These are phyloP conservation scores for Penicillium coffeae DNA, from an alignment of 495 filamentous ascomycete species.

Conservation along the genomic window DNA sequence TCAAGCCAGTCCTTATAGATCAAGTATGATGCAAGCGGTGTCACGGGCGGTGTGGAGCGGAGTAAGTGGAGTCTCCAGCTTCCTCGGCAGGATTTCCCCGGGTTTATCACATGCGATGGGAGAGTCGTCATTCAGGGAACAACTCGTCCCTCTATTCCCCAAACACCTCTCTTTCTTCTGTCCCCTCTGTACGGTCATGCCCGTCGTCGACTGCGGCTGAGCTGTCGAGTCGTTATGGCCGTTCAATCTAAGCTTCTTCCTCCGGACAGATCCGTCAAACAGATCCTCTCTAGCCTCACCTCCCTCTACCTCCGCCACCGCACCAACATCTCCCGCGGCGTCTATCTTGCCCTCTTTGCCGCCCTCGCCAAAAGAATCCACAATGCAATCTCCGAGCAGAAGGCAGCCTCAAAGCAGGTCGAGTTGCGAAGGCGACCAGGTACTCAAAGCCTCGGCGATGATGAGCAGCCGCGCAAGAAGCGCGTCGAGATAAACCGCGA, in stretches of 20 bases:
- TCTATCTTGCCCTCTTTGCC: slow-evolving; percentile 88
- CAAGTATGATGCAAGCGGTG: too few relatives aligned
- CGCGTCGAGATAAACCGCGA: slow-evolving; percentile 85
- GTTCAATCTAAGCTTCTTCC: slow-evolving; percentile 73
- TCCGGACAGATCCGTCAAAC: slow-evolving; percentile 68
- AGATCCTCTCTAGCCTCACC: slow-evolving; percentile 68
- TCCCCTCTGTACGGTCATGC: slow-evolving; percentile 25
- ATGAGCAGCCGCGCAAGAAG: slow-evolving; percentile 62
- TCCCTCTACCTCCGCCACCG: slow-evolving; percentile 79
- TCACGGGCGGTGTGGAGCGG: not conserved
- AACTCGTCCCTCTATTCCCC: slow-evolving; percentile 1
- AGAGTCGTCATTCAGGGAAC: slow-evolving; percentile 7
- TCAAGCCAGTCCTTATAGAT: too few relatives aligned
- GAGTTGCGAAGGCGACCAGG: slow-evolving; percentile 54
- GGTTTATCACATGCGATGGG: slow-evolving; percentile 31
- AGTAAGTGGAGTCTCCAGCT: not conserved
- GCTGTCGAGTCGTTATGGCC: slow-evolving; percentile 54
- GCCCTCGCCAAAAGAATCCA: slow-evolving; percentile 86
- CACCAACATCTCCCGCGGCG: slow-evolving; percentile 80
- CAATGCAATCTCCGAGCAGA: slow-evolving; percentile 88
- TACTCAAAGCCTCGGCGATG: slow-evolving; percentile 49
- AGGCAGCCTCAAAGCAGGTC: slow-evolving; percentile 76
- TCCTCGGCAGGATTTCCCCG: slow-evolving; percentile 28
- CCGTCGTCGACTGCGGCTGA: slow-evolving; percentile 30
- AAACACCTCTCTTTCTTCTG: slow-evolving; percentile 3